Percentiles rank a stretch among this genome's conserved stretches.
Evolutionary conservation across 805 yeast species (phyloP).

Genomic region (Maudiozyma saulgeensis): DNA sequence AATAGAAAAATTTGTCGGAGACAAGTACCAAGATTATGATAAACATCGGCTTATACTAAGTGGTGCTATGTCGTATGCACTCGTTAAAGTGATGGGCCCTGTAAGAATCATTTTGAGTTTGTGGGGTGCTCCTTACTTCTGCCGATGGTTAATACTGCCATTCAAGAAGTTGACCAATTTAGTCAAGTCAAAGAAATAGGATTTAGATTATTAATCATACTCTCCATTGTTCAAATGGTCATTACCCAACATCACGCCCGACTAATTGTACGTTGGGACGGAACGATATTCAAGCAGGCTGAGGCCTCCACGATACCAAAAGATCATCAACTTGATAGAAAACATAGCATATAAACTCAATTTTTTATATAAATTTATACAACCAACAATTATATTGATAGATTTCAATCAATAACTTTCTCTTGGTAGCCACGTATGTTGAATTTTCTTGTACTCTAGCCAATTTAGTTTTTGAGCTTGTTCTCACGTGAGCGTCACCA

Average conservation of each 20-base stretch:
- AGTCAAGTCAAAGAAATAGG: not conserved
- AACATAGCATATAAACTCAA: not conserved
- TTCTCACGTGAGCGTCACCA: too few species aligned
- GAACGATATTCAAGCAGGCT: too few species aligned
- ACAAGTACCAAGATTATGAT: conserved; percentile 29
- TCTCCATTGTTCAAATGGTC: too few species aligned
- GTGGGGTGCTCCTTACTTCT: conserved; percentile 29
- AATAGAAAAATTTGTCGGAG: conserved; percentile 43
- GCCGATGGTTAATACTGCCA: conserved; percentile 16
- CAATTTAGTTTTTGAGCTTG: too few species aligned
- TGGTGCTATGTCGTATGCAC: conserved; percentile 67
- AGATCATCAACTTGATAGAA: not conserved
- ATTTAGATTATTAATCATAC: not conserved
- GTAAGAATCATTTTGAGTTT: conserved; percentile 23
- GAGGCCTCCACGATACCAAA: too few species aligned
- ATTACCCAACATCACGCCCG: too few species aligned
- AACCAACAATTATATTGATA: too few species aligned
- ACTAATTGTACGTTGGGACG: too few species aligned
- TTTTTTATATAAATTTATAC: too few species aligned
- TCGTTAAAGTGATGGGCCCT: conserved; percentile 45
- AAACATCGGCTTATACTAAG: conserved; percentile 50
- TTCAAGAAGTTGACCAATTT: conserved; percentile 8
- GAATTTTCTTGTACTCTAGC: too few species aligned
- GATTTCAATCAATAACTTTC: too few species aligned
- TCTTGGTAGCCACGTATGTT: too few species aligned